Evolutionary conservation across 2,329 filamentous ascomycete genomes (phyloP), one percentile per base, ranked within the genome.

Genomic region (Alternaria hordeiaustralica): DNA sequence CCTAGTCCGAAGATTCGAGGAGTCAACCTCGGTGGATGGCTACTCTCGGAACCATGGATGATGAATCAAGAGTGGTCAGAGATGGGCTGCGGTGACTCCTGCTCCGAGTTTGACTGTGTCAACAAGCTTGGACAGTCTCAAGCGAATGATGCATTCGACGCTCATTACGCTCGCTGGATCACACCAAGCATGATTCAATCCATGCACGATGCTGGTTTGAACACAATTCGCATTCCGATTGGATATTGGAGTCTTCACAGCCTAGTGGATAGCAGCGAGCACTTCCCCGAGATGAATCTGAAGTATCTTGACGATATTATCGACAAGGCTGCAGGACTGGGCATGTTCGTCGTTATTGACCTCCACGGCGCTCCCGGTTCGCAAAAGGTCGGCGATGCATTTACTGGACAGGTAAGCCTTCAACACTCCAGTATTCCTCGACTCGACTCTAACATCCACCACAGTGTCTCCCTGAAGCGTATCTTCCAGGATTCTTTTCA

Each of bases 11-110:
- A 86, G 70, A 84, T 88, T 55, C 84, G 86, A 6, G 86, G 86
- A 30, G 86, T 88, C 61, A 87, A 88, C 67, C 75, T 87, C 4
- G 85, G 86, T 8, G 82, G 82, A 1, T 79, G 83, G 41, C 86
- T 87, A 67, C 70, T 87, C 55, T 76, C 83, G 21, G 86, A 88
- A 75, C 85, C 84, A n/a, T 88, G 86, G 86, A 84, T 87, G 71
- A 82, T 83, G 56, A 68, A 69, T 20, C 69, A 73, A 15, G 80
- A 81, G 56, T 88, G 86, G 85, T 73, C 65, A 15, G 68, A 67
- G 21, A 85, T 87, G 70, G 84, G 84, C 28, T 88, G 86, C 66
- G 72, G 72, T 9, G 75, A 66, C 1, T 66, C 79, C 13, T 72
- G 79, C 20, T 84, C 83, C 44, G 86, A 88, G 74, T 87, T 86